Evolutionary conservation across 1,284 basidiomycete genomes (phyloP).

Genomic region (Porodaedalea pini): DNA sequence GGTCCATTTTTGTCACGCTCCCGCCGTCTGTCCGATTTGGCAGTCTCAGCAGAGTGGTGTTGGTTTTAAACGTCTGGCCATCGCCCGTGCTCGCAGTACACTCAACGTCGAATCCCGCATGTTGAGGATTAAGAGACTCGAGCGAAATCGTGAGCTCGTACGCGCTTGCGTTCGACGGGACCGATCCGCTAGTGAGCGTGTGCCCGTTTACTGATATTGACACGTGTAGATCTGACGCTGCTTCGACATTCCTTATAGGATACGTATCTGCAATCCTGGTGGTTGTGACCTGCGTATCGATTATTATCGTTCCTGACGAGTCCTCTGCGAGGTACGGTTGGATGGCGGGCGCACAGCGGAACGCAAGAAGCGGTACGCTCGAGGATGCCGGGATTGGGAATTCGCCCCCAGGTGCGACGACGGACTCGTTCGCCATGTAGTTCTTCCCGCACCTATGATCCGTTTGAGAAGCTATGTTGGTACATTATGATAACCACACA

Average conservation of each 20-base stretch:
- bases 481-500: not conserved
- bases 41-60: slow-evolving; percentile 52
- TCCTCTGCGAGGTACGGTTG: slow-evolving; percentile 65
- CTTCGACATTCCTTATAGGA: slow-evolving; percentile 39
- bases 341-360: slow-evolving; percentile 64
- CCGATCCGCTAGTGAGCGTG: slow-evolving; percentile 38
- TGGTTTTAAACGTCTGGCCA: slow-evolving; percentile 42
- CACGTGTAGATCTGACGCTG: slow-evolving; percentile 32
- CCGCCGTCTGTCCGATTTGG: slow-evolving; percentile 46
- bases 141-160: slow-evolving; percentile 51
- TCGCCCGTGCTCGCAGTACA: slow-evolving; percentile 43
- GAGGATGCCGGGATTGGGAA: slow-evolving; percentile 52
- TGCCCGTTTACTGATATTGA: slow-evolving; percentile 41
- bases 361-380: slow-evolving; percentile 51
- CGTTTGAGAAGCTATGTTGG: not conserved
- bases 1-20: slow-evolving; percentile 48
- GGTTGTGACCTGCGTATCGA: slow-evolving; percentile 57
- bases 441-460: slow-evolving; percentile 63
- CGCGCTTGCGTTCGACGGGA: slow-evolving; percentile 53
- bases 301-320: slow-evolving; percentile 40
- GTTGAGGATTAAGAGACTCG: slow-evolving; percentile 39
- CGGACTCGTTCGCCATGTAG: slow-evolving; percentile 48
- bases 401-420: slow-evolving; percentile 56
- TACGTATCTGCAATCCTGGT: slow-evolving; percentile 44
- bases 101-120: slow-evolving; percentile 45